phyloP scores from a whole-genome alignment of 805 yeast genomes.

The Cyberlindnera nakhonratchasimensis region DNA sequence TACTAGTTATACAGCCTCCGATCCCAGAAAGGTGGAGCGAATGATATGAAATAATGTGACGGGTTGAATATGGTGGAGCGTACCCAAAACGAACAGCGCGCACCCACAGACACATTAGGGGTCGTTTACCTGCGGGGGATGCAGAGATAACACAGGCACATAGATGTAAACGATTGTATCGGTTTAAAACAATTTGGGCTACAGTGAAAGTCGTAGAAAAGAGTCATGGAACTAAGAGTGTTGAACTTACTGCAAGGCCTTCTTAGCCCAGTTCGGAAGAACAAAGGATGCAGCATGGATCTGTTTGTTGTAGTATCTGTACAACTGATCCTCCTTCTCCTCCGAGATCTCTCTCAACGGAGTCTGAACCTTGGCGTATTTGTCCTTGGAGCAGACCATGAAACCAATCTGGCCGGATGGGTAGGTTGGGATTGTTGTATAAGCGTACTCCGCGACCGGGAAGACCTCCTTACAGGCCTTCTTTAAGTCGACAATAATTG shows the following conservation, averaged over 20 bases:
- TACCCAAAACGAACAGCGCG: no score
- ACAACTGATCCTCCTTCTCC: slow-evolving; percentile 59
- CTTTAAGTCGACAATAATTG: slow-evolving; percentile 77
- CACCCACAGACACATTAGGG: no score
- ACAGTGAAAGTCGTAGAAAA: no score
- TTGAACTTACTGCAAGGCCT: slow-evolving; percentile 39
- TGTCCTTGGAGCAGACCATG: slow-evolving; percentile 88
- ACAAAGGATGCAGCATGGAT: slow-evolving; percentile 89
- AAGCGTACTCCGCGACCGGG: slow-evolving; percentile 89
- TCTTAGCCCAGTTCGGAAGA: slow-evolving; percentile 86
- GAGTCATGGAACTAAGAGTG: no score
- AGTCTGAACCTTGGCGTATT: slow-evolving; percentile 54
- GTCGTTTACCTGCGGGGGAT: no score
- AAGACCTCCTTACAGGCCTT: slow-evolving; percentile 78
- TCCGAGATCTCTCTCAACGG: slow-evolving; percentile 67
- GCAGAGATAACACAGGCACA: no score
- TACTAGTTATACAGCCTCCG: no score
- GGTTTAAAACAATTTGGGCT: no score
- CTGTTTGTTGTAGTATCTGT: slow-evolving; percentile 77
- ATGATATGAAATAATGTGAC: no score
- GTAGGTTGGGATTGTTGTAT: slow-evolving; percentile 92
- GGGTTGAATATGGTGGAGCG: no score
- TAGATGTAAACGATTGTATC: no score
- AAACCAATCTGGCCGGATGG: slow-evolving; percentile 98
- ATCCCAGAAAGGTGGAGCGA: no score